phyloP scores from a whole-genome alignment of 176 grass and related monocot species.

The Olyra latifolia region DNA sequence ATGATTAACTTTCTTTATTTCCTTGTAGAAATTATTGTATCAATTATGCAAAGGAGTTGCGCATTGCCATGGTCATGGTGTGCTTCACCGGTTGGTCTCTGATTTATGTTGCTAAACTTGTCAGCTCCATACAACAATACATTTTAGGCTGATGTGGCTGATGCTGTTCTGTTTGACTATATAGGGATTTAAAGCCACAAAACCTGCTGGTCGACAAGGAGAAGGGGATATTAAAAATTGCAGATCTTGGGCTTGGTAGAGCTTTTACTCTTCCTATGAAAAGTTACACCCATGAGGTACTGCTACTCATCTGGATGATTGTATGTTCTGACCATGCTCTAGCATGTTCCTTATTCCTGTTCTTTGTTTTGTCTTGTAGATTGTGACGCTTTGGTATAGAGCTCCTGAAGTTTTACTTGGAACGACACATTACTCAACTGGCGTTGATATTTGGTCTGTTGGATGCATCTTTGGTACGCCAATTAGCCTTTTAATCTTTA shows the following conservation, averaged over 20 bases:
- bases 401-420: slow-evolving; percentile 97
- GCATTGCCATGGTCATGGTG: slow-evolving; percentile 87
- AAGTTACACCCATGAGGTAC: slow-evolving; percentile 98
- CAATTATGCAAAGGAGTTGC: slow-evolving; percentile 94
- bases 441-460: slow-evolving; percentile 94
- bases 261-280: slow-evolving; percentile 84
- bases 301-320: background rate
- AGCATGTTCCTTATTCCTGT: background rate
- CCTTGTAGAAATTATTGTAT: slow-evolving; percentile 70
- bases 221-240: slow-evolving; percentile 92
- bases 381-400: slow-evolving; percentile 96
- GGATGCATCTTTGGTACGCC: slow-evolving; percentile 91
- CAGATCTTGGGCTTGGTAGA: slow-evolving; percentile 85
- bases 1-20: slow-evolving; percentile 17
- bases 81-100: slow-evolving; percentile 84
- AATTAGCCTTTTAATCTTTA: background rate
- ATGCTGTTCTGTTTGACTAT: background rate
- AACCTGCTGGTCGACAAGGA: slow-evolving; percentile 98
- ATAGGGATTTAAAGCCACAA: slow-evolving; percentile 93
- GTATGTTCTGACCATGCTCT: background rate
- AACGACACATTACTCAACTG: slow-evolving; percentile 83
- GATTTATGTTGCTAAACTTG: background rate
- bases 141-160: background rate
- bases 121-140: background rate
- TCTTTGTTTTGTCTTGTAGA: slow-evolving; percentile 40